A percentile compares a stretch with the other conserved stretches of the same genome.
phyloP scores from a whole-genome alignment of 805 yeast genomes.

The Kazachstania martiniae region DNA sequence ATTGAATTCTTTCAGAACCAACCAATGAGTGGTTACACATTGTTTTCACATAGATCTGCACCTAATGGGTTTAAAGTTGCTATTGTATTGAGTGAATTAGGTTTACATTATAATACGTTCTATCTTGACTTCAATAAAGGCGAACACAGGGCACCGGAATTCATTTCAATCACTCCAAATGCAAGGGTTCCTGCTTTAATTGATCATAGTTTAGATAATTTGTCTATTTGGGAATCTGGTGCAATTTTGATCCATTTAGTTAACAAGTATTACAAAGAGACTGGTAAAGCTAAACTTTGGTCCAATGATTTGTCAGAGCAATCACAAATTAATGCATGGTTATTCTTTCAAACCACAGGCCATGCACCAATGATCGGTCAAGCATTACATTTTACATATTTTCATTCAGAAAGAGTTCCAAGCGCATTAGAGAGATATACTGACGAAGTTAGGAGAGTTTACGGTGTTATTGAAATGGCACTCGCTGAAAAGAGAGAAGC shows the following conservation, averaged over 20 bases:
- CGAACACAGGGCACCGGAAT: conserved; percentile 89
- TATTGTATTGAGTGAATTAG: conserved; percentile 74
- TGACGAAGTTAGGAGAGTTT: conserved; percentile 86
- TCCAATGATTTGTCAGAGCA: conserved; percentile 69
- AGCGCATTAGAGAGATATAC: conserved; percentile 85
- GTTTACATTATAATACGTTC: conserved; percentile 67
- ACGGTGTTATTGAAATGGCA: conserved; percentile 91
- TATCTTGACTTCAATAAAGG: conserved; percentile 79
- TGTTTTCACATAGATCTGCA: conserved; percentile 78
- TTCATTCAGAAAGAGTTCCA: conserved; percentile 77
- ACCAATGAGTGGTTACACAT: conserved; percentile 73
- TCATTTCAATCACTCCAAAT: conserved; percentile 88
- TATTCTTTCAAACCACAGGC: conserved; percentile 91
- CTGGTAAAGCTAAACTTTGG: conserved; percentile 62
- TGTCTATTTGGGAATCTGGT: conserved; percentile 91
- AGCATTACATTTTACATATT: conserved; percentile 86
- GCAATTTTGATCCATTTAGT: conserved; percentile 80
- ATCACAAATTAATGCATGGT: conserved; percentile 77
- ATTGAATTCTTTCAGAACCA: conserved; percentile 63
- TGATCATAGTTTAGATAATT: conserved; percentile 73
- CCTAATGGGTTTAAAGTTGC: conserved; percentile 97
- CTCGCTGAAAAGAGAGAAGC: conserved; percentile 88
- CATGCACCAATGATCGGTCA: conserved; percentile 99
- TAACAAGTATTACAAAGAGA: conserved; percentile 51
- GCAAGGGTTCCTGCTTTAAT: conserved; percentile 92